Evolutionary conservation across 805 yeast genomes (phyloP).

Genomic region (Dipodascus albidus): DNA sequence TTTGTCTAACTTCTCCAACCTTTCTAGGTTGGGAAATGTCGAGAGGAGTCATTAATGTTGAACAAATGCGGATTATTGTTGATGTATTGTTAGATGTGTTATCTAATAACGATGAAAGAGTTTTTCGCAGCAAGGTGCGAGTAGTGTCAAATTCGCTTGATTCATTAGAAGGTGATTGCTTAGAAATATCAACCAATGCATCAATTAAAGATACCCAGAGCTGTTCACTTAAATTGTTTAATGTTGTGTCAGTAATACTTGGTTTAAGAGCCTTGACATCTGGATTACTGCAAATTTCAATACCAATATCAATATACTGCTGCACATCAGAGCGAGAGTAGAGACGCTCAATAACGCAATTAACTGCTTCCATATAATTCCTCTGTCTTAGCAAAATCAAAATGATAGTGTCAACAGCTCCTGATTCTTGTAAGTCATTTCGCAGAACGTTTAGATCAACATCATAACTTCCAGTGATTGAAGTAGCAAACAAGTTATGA

Average conservation of each 20-base stretch:
- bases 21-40: constrained; percentile 35
- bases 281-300: constrained; percentile 13
- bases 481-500: constrained; percentile 19
- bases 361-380: constrained; percentile 21
- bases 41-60: constrained; percentile 27
- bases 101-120: constrained; percentile 20
- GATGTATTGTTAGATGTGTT: constrained; percentile 16
- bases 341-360: constrained; percentile 20
- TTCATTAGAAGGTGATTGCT: background rate
- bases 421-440: constrained; percentile 16
- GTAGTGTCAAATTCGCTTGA: constrained; percentile 23
- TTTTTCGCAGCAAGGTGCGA: constrained; percentile 10
- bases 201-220: constrained; percentile 33
- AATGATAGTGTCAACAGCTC: constrained; percentile 20
- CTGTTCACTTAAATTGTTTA: constrained; percentile 20
- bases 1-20: constrained; percentile 45
- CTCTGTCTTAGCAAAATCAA: constrained; percentile 16
- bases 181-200: constrained; percentile 24
- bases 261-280: constrained; percentile 4
- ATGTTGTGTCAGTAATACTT: background rate
- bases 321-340: constrained; percentile 7
- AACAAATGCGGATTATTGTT: constrained; percentile 44
- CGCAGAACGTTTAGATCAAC: constrained; percentile 20
- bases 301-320: constrained; percentile 15
- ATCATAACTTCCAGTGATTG: constrained; percentile 22